A percentile compares a stretch with the other conserved stretches of the same genome.
phyloP scores from a whole-genome alignment of 768 basidiomycete species.

The Macrolepiota albuminosa region DNA sequence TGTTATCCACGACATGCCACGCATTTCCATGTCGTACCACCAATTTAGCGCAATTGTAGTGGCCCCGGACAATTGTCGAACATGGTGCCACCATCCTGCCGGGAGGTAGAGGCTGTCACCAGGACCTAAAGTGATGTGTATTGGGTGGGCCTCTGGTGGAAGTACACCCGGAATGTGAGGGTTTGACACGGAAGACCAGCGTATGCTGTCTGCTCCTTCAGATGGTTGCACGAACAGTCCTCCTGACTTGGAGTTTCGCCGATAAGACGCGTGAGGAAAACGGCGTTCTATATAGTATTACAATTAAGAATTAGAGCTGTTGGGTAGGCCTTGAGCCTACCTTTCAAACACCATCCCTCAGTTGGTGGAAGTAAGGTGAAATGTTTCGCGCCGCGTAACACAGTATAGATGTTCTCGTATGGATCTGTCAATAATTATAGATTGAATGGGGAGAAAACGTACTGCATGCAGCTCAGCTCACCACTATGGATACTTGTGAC shows the following conservation, averaged over 20 bases:
- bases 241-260: slow-evolving; percentile 33
- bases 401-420: slow-evolving; percentile 92
- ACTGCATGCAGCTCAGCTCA: slow-evolving; percentile 23
- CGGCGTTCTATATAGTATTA: slow-evolving; percentile 38
- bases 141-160: slow-evolving; percentile 53
- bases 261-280: slow-evolving; percentile 67
- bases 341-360: slow-evolving; percentile 81
- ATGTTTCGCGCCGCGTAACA: slow-evolving; percentile 78
- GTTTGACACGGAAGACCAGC: slow-evolving; percentile 78
- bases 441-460: neutral
- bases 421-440: slow-evolving; percentile 31
- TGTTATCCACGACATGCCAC: slow-evolving; percentile 67
- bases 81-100: slow-evolving; percentile 93
- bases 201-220: slow-evolving; percentile 36
- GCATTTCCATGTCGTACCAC: slow-evolving; percentile 84
- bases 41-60: slow-evolving; percentile 75
- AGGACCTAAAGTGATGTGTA: slow-evolving; percentile 57
- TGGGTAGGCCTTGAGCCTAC: slow-evolving; percentile 31
- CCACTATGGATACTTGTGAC: slow-evolving; percentile 86
- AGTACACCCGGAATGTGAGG: slow-evolving; percentile 46
- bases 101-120: slow-evolving; percentile 89
- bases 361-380: slow-evolving; percentile 86
- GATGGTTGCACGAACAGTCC: slow-evolving; percentile 23
- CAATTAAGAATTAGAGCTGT: neutral
- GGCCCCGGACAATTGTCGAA: slow-evolving; percentile 56